Conservation (phyloP, 2,329 filamentous ascomycete species). For the Fusarium liriodendri region DNA sequence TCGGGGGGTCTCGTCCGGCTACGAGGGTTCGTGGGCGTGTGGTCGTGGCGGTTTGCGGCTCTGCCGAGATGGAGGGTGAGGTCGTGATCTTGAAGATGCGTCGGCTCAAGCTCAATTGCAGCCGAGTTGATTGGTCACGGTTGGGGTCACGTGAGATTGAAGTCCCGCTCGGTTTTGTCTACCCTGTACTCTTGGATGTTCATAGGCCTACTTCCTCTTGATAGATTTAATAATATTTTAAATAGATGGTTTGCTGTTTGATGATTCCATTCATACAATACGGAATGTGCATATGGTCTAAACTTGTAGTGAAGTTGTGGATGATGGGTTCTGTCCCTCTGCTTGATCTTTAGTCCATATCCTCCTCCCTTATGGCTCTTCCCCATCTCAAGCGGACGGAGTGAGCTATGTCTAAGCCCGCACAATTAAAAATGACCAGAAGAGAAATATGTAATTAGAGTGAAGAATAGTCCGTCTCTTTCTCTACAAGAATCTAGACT, state of each 20-base stretch:
- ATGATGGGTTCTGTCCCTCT: too few species aligned
- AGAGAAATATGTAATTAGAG: background rate
- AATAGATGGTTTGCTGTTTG: too few species aligned
- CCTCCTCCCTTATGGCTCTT: background rate
- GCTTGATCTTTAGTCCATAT: too few species aligned
- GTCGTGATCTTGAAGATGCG: constrained; percentile 44
- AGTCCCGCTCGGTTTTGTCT: fast-evolving
- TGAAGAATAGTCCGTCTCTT: background rate
- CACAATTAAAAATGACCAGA: background rate
- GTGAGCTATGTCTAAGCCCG: background rate
- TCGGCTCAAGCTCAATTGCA: constrained; percentile 43
- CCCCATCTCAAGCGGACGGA: fast-evolving
- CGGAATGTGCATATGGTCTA: too few species aligned
- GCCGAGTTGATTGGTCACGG: constrained; percentile 39
- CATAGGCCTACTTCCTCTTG: background rate
- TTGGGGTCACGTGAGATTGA: constrained; percentile 33
- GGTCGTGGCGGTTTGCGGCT: constrained; percentile 28
- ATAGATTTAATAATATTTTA: too few species aligned
- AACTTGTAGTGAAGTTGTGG: too few species aligned
- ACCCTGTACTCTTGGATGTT: constrained; percentile 23
- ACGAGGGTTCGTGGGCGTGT: constrained; percentile 33
- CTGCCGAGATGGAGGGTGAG: constrained; percentile 37
- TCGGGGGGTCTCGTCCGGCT: constrained; percentile 29
- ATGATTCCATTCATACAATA: too few species aligned
- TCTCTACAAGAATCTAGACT: constrained; percentile 26